These are phyloP conservation scores for Solanum sitiens DNA, from an alignment of 257 asterid genomes.

Conservation along the genomic window DNA sequence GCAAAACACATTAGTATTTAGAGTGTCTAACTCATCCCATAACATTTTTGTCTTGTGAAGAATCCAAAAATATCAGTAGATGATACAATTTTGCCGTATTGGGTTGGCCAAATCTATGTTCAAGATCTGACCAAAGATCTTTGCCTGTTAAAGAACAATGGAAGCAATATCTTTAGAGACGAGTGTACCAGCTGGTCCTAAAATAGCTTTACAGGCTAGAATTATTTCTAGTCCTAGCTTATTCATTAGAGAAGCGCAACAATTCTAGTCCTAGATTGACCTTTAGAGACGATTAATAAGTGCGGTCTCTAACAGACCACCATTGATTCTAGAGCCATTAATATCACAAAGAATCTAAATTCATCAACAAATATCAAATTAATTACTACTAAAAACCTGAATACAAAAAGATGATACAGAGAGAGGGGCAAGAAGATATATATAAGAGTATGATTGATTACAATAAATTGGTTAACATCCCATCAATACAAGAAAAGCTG, in stretches of 20 bases:
- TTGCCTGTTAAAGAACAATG: not conserved
- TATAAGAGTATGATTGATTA: too few species aligned
- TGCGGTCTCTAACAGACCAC: not conserved
- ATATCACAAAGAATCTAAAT: too few species aligned
- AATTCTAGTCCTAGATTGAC: not conserved
- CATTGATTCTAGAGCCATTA: not conserved
- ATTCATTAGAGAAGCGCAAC: too few species aligned
- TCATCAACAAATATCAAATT: not conserved
- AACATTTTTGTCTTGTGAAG: not conserved
- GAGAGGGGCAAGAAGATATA: not conserved
- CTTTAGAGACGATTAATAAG: too few species aligned
- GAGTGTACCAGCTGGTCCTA: too few species aligned
- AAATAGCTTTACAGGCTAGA: too few species aligned
- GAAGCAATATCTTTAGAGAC: not conserved
- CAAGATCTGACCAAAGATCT: not conserved
- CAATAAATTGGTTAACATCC: not conserved
- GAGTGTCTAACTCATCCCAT: not conserved
- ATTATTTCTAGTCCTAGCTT: not conserved
- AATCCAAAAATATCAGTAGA: not conserved
- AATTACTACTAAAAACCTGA: not conserved
- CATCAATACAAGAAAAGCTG: too few species aligned
- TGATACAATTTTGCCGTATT: too few species aligned
- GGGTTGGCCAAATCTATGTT: not conserved
- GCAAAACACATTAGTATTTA: not conserved
- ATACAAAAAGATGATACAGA: not conserved